phyloP scores from a whole-genome alignment of 805 yeast species.

The Candida insectorum region DNA sequence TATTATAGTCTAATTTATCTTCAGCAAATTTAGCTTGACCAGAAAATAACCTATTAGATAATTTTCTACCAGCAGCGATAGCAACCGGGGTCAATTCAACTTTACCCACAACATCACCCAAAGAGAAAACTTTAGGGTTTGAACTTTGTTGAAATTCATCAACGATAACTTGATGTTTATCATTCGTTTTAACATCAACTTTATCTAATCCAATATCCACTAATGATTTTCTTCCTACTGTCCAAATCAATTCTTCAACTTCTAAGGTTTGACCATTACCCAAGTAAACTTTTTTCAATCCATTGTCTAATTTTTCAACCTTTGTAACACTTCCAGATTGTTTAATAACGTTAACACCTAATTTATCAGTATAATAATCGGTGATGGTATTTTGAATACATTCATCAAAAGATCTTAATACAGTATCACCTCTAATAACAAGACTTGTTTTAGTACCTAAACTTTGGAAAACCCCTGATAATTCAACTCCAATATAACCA shows the following conservation, averaged over 20 bases:
- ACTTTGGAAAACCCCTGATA: constrained; percentile 90
- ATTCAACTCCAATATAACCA: constrained; percentile 95
- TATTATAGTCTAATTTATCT: constrained; percentile 79
- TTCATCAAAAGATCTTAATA: constrained; percentile 83
- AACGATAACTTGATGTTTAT: constrained; percentile 61
- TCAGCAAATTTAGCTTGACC: constrained; percentile 69
- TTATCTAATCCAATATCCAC: constrained; percentile 72
- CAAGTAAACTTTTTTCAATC: constrained; percentile 34
- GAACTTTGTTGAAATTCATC: constrained; percentile 88
- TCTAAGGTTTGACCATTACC: constrained; percentile 36
- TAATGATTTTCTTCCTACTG: constrained; percentile 84
- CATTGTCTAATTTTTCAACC: constrained; percentile 31
- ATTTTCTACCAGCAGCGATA: constrained; percentile 94
- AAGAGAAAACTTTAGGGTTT: constrained; percentile 67
- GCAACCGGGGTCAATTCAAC: constrained; percentile 98
- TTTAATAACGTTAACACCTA: constrained; percentile 80
- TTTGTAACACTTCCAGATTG: constrained; percentile 42
- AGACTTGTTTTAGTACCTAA: constrained; percentile 84
- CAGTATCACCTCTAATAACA: constrained; percentile 87
- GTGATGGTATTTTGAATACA: constrained; percentile 77
- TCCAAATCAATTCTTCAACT: constrained; percentile 88
- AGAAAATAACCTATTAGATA: constrained; percentile 81
- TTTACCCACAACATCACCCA: constrained; percentile 93
- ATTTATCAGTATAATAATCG: constrained; percentile 67
- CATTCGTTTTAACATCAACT: constrained; percentile 65